Percentiles rank a stretch among this genome's conserved stretches.
phyloP scores from a whole-genome alignment of 116 monocot genomes.

The Zostera marina region DNA sequence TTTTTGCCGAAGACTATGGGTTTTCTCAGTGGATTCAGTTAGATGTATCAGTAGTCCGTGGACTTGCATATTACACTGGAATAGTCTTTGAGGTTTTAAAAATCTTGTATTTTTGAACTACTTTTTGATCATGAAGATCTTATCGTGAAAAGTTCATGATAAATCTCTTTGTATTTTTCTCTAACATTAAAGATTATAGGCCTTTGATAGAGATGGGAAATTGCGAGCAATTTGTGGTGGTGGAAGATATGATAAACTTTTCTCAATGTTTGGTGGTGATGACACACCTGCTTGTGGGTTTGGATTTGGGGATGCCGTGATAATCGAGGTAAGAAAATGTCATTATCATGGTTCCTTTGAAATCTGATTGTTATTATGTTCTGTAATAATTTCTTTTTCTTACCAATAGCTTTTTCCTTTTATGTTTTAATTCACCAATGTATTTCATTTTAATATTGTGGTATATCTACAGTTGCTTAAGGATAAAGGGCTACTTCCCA shows the following conservation, averaged over 20 bases:
- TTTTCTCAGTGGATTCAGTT: slow-evolving; percentile 89
- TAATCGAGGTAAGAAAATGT: slow-evolving; percentile 64
- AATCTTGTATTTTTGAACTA: not conserved
- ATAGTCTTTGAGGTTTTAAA: slow-evolving; percentile 94
- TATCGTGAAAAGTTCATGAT: not conserved
- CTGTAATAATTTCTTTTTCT: no score
- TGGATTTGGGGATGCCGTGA: slow-evolving; percentile 99
- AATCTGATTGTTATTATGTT: no score
- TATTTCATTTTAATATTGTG: not conserved
- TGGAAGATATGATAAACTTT: slow-evolving; percentile 79
- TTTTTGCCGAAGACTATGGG: slow-evolving; percentile 87
- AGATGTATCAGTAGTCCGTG: slow-evolving; percentile 97
- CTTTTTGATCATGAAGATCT: not conserved
- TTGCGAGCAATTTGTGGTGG: slow-evolving; percentile 97
- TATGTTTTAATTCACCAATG: not conserved
- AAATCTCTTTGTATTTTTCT: not conserved
- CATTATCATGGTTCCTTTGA: not conserved
- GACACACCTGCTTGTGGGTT: slow-evolving; percentile 92
- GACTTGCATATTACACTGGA: slow-evolving; percentile 97
- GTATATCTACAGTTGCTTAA: slow-evolving; percentile 52
- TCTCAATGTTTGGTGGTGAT: slow-evolving; percentile 88
- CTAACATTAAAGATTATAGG: slow-evolving; percentile 20
- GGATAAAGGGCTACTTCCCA: slow-evolving; percentile 82
- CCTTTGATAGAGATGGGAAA: slow-evolving; percentile 92
- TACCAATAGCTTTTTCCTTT: not conserved